phyloP scores from a whole-genome alignment of 441 rosid species.

The Raphanus hybrid region DNA sequence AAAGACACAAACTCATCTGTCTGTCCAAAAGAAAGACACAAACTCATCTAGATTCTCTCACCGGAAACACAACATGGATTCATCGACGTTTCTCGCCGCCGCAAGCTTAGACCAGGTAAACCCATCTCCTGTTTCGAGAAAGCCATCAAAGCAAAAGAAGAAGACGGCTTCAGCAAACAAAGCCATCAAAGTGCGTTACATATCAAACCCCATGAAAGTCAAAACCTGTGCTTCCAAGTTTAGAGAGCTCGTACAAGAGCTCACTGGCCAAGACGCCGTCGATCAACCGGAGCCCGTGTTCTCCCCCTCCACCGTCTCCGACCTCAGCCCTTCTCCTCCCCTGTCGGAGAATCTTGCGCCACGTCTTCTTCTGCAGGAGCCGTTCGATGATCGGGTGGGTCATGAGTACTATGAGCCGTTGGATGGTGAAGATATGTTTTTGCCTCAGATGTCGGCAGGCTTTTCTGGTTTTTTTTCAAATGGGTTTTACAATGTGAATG shows the following conservation, averaged over 20 bases:
- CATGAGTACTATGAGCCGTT: constrained; percentile 35
- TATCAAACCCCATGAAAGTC: constrained; percentile 82
- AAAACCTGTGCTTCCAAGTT: constrained; percentile 72
- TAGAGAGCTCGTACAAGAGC: constrained; percentile 83
- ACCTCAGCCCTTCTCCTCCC: constrained; percentile 29
- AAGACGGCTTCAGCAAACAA: constrained; percentile 30
- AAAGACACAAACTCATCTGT: not conserved
- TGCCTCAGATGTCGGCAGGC: constrained; percentile 43
- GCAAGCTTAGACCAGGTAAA: constrained; percentile 23
- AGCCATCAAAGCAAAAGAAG: constrained; percentile 36
- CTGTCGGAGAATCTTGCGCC: constrained; percentile 32
- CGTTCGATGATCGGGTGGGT: constrained; percentile 17
- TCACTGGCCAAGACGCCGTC: constrained; percentile 83
- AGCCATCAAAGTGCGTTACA: constrained; percentile 74
- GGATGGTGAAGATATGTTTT: constrained; percentile 36
- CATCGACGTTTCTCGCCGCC: constrained; percentile 35
- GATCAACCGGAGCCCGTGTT: constrained; percentile 39
- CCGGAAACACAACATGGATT: constrained; percentile 31
- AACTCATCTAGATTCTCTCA: constrained; percentile 21
- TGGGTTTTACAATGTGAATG: constrained; percentile 42
- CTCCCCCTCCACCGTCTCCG: constrained; percentile 6
- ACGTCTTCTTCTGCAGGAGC: constrained; percentile 29
- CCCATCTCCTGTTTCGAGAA: constrained; percentile 19
- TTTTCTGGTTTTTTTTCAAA: constrained; percentile 37
- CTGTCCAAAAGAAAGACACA: not conserved